phyloP scores from a whole-genome alignment of 2,329 filamentous ascomycete genomes.

The Colletotrichum lupini region DNA sequence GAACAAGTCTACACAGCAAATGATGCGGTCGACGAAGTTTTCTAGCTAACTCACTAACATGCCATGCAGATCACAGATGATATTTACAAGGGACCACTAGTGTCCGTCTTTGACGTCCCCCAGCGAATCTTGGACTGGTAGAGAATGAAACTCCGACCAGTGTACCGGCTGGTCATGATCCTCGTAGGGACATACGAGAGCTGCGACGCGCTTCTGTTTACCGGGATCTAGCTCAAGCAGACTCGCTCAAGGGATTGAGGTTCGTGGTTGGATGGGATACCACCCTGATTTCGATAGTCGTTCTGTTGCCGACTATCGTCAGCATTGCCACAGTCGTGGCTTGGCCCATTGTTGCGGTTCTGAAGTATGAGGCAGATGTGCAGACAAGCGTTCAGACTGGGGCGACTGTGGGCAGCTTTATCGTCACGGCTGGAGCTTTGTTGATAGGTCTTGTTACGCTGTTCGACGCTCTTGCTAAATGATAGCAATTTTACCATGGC shows the following conservation, averaged over 20 bases:
- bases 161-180: neutral
- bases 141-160: neutral
- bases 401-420: neutral
- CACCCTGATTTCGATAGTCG: neutral
- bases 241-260: neutral
- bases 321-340: neutral
- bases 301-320: neutral
- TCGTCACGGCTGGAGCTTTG: neutral
- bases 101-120: neutral
- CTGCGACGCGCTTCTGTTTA: neutral
- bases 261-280: neutral
- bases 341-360: neutral
- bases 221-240: neutral
- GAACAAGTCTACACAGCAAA: neutral
- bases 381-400: neutral
- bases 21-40: fast-evolving
- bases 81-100: neutral
- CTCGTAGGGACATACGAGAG: neutral
- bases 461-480: neutral
- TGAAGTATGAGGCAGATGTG: neutral
- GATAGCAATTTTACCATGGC: too few species aligned
- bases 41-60: neutral
- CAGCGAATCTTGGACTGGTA: neutral
- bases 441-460: neutral
- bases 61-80: neutral